These are phyloP conservation scores for Talaromyces stipitatus DNA, from an alignment of 495 filamentous ascomycete species.

Conservation along the genomic window DNA sequence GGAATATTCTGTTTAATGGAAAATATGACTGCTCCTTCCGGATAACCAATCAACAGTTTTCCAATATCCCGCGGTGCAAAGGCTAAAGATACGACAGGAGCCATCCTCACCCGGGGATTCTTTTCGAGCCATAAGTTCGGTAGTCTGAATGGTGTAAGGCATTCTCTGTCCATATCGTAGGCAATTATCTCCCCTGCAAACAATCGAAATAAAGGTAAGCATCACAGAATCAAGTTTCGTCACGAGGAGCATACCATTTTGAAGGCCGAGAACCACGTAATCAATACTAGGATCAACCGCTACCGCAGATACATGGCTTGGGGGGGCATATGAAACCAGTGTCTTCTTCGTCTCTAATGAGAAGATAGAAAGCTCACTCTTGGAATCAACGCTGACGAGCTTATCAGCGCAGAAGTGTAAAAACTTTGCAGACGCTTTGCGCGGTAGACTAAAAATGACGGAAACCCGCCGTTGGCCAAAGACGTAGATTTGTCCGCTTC, in stretches of 20 bases:
- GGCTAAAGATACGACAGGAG: conserved; percentile 64
- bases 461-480: conserved; percentile 79
- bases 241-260: conserved; percentile 46
- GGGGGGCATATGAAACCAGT: conserved; percentile 59
- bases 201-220: conserved; percentile 9
- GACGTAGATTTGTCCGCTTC: conserved; percentile 77
- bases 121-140: conserved; percentile 75
- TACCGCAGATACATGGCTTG: conserved; percentile 61
- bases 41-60: conserved; percentile 81
- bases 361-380: conserved; percentile 75
- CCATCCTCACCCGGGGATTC: conserved; percentile 47
- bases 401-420: conserved; percentile 74
- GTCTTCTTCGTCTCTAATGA: conserved; percentile 57
- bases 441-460: conserved; percentile 55
- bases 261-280: conserved; percentile 75
- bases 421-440: conserved; percentile 59
- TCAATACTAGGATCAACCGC: conserved; percentile 81
- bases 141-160: conserved; percentile 66
- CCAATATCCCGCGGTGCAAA: conserved; percentile 91
- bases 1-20: conserved; percentile 83
- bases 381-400: conserved; percentile 72
- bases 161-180: conserved; percentile 81
- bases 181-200: conserved; percentile 66
- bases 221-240: background rate
- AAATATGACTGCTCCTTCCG: conserved; percentile 78